Evolutionary conservation across 495 filamentous ascomycete genomes (phyloP).

Genomic region (Penicillium soppii): DNA sequence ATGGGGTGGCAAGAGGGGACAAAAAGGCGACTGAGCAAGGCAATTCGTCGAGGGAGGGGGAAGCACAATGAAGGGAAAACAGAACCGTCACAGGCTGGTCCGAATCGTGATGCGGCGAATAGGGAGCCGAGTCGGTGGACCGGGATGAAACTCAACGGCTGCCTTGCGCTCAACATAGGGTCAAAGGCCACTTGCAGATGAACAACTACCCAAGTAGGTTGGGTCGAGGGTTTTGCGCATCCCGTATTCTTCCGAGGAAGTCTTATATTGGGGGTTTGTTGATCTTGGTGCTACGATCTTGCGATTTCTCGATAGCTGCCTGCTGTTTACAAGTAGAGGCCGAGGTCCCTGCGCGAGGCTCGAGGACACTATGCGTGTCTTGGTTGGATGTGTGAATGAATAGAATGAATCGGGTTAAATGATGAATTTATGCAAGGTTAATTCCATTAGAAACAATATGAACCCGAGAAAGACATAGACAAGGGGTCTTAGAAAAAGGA

Average conservation of each 20-base stretch:
- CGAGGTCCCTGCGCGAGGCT: conserved; percentile 7
- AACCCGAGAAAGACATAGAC: conserved; percentile 27
- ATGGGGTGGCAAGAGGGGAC: neutral
- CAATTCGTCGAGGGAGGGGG: conserved; percentile 8
- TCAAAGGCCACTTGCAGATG: conserved; percentile 7
- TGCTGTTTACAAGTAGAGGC: too few species aligned
- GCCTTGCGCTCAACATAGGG: conserved; percentile 10
- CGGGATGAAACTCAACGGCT: conserved; percentile 27
- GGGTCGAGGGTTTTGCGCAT: conserved; percentile 15
- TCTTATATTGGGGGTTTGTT: neutral
- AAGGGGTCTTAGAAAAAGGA: conserved; percentile 10
- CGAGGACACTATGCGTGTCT: conserved; percentile 3
- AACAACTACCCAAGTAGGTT: conserved; percentile 18
- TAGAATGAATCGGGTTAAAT: conserved; percentile 1
- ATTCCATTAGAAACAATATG: conserved; percentile 30
- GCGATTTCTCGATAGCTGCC: too few species aligned
- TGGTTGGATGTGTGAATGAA: neutral
- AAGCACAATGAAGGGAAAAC: conserved; percentile 4
- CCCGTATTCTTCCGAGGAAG: neutral
- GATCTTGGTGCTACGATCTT: too few species aligned
- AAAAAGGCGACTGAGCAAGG: conserved; percentile 6
- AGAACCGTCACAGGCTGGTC: conserved; percentile 14
- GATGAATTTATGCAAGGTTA: conserved; percentile 17
- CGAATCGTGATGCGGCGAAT: conserved; percentile 27
- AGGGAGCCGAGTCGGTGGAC: conserved; percentile 11